Percentiles rank a stretch among this genome's conserved stretches.
Conservation (phyloP, 768 basidiomycete genomes). For the Stropharia rugosoannulata region DNA sequence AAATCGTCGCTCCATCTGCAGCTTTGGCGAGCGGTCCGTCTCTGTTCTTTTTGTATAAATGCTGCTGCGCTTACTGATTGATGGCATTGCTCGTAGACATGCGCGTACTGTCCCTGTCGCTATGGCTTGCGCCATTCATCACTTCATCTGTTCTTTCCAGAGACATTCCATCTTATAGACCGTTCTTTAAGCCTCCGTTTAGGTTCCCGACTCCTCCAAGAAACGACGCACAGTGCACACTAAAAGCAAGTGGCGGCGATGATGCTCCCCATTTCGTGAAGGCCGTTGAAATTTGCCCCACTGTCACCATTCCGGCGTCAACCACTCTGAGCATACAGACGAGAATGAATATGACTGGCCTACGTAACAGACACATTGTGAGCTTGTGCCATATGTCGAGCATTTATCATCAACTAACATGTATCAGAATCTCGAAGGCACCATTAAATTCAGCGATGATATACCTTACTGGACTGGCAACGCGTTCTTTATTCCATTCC, state of each 20-base stretch:
- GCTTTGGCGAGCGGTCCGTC: no score
- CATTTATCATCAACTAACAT: neutral
- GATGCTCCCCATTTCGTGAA: conserved; percentile 48
- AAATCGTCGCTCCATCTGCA: no score
- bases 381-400: conserved; percentile 7
- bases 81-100: no score
- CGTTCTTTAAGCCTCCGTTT: conserved; percentile 4
- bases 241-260: conserved; percentile 45
- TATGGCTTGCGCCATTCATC: no score
- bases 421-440: conserved; percentile 46
- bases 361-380: conserved; percentile 49
- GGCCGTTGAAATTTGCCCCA: conserved; percentile 40
- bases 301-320: conserved; percentile 40
- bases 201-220: conserved; percentile 1
- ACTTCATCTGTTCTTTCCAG: no score
- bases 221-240: conserved; percentile 31
- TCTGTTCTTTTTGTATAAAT: no score
- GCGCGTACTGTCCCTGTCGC: no score
- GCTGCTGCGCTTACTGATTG: no score
- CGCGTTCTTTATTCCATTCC: conserved; percentile 52
- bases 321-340: conserved; percentile 52
- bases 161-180: neutral
- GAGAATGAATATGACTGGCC: conserved; percentile 52
- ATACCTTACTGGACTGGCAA: conserved; percentile 57
- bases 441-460: conserved; percentile 47